Evolutionary conservation across 2,329 filamentous ascomycete genomes (phyloP), one percentile per base, ranked within the genome.

Genomic region (Calonectria pseudoreteaudii): DNA sequence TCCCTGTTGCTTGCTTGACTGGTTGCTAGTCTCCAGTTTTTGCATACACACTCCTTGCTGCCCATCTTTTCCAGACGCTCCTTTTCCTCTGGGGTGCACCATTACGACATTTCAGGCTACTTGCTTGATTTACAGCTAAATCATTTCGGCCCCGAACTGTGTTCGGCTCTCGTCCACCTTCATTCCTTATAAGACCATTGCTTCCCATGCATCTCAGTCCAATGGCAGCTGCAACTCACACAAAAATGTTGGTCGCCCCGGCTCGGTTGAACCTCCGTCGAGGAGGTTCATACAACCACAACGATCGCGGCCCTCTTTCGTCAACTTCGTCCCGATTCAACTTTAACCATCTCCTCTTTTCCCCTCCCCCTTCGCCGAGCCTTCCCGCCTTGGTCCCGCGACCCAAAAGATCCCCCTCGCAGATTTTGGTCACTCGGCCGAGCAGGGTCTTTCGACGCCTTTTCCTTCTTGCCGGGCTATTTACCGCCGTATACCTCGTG

Each of bases 341-440:
- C 83, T 92, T 93, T 84, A 92, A 92, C 79, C 91, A 94, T 75
- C 88, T 94, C 49, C 86, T 93, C 78, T 92, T 91, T 83, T 92
- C 91, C 31, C 89, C 88, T 1, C 94, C 93, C 31, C 93, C 93
- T 5, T 96, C 93, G 2, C 94, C 93, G 2, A 91, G 91, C 75
- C 89, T 95, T 65, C 94, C 93, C 16, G 92, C 91, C 18, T 88
- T 94, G 68, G 86, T 93, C 44, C 92, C 92, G 18, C 89, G 92
- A 74, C 91, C 91, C 80, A 90, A 92, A 80, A 92, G 93, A 84
- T 90, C 91, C 64, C 87, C 88, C 26, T 85, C 87, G 53, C 86
- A 90, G n/a, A 79, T 82, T 23, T 74, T 85, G 66, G 80, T 80
- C 5, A 85, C 90, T 64, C 89, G 89, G 47, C 91, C 90, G 6